phyloP scores from a whole-genome alignment of 345 rosid genomes.

The Arabis alpina region DNA sequence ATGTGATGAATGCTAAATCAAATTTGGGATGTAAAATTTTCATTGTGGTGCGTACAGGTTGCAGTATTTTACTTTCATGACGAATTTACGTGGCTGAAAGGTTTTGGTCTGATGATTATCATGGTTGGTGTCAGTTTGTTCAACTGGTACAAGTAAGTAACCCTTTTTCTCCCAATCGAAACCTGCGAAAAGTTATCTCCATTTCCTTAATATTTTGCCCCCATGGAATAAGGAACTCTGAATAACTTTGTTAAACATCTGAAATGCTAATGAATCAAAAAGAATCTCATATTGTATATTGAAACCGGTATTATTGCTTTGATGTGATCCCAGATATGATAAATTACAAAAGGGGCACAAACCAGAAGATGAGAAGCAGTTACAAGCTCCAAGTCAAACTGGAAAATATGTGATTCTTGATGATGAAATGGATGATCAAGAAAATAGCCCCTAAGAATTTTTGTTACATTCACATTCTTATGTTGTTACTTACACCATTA shows the following conservation, averaged over 20 bases:
- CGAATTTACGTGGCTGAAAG: constrained; percentile 94
- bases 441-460: constrained; percentile 46
- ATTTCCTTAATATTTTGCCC: background rate
- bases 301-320: constrained; percentile 5
- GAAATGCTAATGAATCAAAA: background rate
- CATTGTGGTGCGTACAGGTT: constrained; percentile 56
- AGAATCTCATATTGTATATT: background rate
- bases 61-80: constrained; percentile 98
- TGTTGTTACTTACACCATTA: constrained; percentile 8
- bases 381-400: constrained; percentile 42
- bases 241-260: constrained; percentile 4
- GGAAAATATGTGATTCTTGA: constrained; percentile 89
- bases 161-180: background rate
- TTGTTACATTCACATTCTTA: constrained; percentile 10
- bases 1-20: too few species aligned
- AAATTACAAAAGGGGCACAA: constrained; percentile 62
- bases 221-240: constrained; percentile 15
- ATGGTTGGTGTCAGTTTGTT: constrained; percentile 91
- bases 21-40: background rate
- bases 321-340: constrained; percentile 58
- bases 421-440: constrained; percentile 82
- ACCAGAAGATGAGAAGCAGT: constrained; percentile 42
- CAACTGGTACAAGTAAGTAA: constrained; percentile 99
- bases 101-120: constrained; percentile 77
- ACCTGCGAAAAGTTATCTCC: background rate